Conservation (phyloP, 768 basidiomycete species). For the Termitomyces sp. region DNA sequence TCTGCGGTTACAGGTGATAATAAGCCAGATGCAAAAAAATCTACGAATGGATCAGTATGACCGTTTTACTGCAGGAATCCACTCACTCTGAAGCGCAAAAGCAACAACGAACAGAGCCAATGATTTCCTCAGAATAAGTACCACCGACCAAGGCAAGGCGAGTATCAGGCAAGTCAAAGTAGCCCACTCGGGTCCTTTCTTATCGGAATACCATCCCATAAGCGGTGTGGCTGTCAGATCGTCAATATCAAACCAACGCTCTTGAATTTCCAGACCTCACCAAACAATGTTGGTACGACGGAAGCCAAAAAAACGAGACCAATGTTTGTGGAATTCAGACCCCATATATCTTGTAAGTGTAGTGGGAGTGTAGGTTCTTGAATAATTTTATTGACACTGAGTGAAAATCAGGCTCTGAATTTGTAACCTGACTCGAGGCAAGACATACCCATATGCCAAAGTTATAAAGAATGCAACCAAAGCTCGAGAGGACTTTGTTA, state of each 20-base stretch:
- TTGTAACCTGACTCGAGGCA: no score
- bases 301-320: slow-evolving; percentile 69
- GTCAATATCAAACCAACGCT: neutral
- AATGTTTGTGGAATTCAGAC: slow-evolving; percentile 44
- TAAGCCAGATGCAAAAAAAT: slow-evolving; percentile 58
- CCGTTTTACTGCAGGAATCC: neutral
- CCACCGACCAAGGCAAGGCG: slow-evolving; percentile 62
- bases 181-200: slow-evolving; percentile 54
- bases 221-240: slow-evolving; percentile 49
- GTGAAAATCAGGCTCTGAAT: no score
- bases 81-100: slow-evolving; percentile 56
- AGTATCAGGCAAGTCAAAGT: slow-evolving; percentile 46
- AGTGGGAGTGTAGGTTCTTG: slow-evolving; percentile 52
- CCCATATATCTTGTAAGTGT: slow-evolving; percentile 50
- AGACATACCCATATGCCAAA: slow-evolving; percentile 54
- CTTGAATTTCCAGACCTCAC: slow-evolving; percentile 33
- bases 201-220: slow-evolving; percentile 57
- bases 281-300: slow-evolving; percentile 62
- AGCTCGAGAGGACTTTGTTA: slow-evolving; percentile 49
- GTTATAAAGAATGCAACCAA: slow-evolving; percentile 42
- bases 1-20: slow-evolving; percentile 68
- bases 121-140: slow-evolving; percentile 46
- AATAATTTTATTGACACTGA: neutral
- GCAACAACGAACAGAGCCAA: slow-evolving; percentile 48
- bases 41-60: slow-evolving; percentile 31